phyloP scores from a whole-genome alignment of 208 protist genomes.

The Jaenimonas drosophilae region DNA sequence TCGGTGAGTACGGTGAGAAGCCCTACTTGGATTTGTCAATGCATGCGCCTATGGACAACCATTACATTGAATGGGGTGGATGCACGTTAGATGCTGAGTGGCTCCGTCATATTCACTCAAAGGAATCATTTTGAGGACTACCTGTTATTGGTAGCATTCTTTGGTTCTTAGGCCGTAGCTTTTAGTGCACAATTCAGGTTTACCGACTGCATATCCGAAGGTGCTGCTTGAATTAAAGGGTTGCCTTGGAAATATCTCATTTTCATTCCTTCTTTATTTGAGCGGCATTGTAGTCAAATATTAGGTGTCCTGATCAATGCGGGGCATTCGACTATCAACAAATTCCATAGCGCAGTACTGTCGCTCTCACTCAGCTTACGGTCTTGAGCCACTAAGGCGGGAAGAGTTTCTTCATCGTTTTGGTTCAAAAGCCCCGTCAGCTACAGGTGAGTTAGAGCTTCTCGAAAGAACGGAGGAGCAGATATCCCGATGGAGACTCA shows the following conservation, averaged over 20 bases:
- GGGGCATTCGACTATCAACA: neutral
- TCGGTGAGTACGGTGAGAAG: conserved; percentile 84
- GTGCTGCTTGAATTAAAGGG: neutral
- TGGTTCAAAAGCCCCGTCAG: neutral
- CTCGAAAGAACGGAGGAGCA: conserved; percentile 43
- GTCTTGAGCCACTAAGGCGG: conserved; percentile 26
- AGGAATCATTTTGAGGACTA: conserved; percentile 63
- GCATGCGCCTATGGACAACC: conserved; percentile 77
- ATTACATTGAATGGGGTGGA: conserved; percentile 82
- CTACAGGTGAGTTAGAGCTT: conserved; percentile 20
- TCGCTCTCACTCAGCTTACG: conserved; percentile 37
- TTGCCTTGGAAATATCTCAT: neutral
- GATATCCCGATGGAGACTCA: conserved; percentile 64
- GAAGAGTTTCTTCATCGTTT: conserved; percentile 23
- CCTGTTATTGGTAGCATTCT: conserved; percentile 1
- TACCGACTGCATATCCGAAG: neutral
- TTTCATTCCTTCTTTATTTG: conserved; percentile 7
- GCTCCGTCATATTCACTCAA: conserved; percentile 83
- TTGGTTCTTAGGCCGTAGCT: conserved; percentile 1
- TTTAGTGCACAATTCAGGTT: neutral
- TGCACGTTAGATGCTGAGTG: conserved; percentile 76
- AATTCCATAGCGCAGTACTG: neutral
- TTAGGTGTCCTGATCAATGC: neutral
- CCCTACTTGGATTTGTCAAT: conserved; percentile 70
- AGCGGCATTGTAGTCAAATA: neutral